Base-by-base conservation (phyloP, 2,329 filamentous ascomycete species). In the Trichoderma sp. region DNA sequence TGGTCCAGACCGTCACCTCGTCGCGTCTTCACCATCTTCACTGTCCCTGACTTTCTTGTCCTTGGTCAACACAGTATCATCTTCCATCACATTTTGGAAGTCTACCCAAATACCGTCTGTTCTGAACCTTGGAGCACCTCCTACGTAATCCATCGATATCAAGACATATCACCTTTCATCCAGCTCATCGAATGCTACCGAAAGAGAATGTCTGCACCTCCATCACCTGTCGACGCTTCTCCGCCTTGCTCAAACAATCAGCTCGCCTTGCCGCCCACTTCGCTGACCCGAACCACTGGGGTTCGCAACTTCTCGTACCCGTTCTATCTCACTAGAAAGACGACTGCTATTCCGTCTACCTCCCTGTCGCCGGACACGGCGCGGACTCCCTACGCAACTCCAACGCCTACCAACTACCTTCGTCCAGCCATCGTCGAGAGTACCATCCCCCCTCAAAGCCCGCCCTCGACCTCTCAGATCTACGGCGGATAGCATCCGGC, bases 301-400 rank as follows among this genome's bases (percentile, higher is more conserved):
- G 50, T 69, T 50, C 67, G 68, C 21, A 73, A 72, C 60, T 71
- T 70, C 45, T 71, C 69, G 21, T 72, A 72, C 61, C 71, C 69
- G 4, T 67, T 67, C 26, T 64, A 64, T 21, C 39, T 50, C 14
- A 50, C 50, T 17, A 28, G 54, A 66, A 24, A 67, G 61, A 26
- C 64, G 43, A 19, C n/a, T 26, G 12, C 14, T 28, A 5, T 30
- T 39, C 24, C 41, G 19, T 47, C 12, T 9, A 39, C 19, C 28
- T 59, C 56, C 14, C 28, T n/a, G 21, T 45, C 63, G 26, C 41
- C 56, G 28, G 10, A 30, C 2, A 14, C n/a, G 9, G n/a, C 41
- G 28, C 55, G 48, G 30, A 34, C 28, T n/a, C 12, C 41, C 10
- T 47, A 44, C 24, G 43, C 34, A 24, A 65, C 63, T 9, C 55